These are phyloP conservation scores for Exidia glandulosa DNA, from an alignment of 768 basidiomycete genomes.

Conservation along the genomic window DNA sequence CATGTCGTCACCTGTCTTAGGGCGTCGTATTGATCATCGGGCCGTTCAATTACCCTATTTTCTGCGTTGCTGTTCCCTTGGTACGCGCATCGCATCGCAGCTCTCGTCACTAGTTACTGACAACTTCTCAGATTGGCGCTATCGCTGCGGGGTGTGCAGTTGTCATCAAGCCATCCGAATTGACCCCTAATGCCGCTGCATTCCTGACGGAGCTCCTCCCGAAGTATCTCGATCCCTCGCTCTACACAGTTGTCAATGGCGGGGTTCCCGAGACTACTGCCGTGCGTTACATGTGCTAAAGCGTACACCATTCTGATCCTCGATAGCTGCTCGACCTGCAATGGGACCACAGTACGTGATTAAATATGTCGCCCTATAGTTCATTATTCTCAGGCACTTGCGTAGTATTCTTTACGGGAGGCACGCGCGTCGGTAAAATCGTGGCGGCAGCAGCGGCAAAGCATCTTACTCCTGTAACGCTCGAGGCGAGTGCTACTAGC, in stretches of 20 bases:
- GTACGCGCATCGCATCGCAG: conserved; percentile 39
- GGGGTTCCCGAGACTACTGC: conserved; percentile 52
- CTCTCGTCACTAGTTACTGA: conserved; percentile 20
- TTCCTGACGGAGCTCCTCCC: conserved; percentile 59
- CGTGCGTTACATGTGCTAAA: conserved; percentile 16
- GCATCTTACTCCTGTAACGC: conserved; percentile 55
- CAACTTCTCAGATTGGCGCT: conserved; percentile 36
- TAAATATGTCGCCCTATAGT: not conserved
- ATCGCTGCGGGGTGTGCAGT: conserved; percentile 70
- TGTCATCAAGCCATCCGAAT: conserved; percentile 69
- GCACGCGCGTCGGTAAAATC: conserved; percentile 50
- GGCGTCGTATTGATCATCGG: conserved; percentile 61
- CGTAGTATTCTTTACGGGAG: conserved; percentile 30
- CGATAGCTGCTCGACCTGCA: conserved; percentile 49
- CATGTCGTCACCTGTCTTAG: too few relatives aligned
- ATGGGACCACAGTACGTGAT: conserved; percentile 46
- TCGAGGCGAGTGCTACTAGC: too few relatives aligned
- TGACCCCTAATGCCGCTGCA: conserved; percentile 39
- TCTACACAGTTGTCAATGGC: conserved; percentile 59
- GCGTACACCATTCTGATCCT: not conserved
- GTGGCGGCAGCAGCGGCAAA: conserved; percentile 69
- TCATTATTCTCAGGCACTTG: too few relatives aligned
- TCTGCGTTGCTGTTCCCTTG: conserved; percentile 45
- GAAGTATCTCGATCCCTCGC: conserved; percentile 61
- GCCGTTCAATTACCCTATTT: conserved; percentile 70